These are phyloP conservation scores for Russula foetens DNA, from an alignment of 768 basidiomycete species.

Conservation along the genomic window DNA sequence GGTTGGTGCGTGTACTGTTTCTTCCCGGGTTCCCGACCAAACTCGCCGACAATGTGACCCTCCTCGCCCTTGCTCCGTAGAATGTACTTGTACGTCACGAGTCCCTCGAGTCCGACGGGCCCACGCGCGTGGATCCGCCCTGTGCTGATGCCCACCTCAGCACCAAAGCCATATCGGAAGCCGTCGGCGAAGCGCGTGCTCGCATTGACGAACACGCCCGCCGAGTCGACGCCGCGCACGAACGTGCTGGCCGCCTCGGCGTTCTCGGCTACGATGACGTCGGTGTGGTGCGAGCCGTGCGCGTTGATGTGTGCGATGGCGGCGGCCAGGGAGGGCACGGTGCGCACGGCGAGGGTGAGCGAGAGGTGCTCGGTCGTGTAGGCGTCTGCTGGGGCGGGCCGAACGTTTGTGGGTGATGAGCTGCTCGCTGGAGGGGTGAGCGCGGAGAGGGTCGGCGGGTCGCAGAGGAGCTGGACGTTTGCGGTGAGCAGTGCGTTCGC, in stretches of 20 bases:
- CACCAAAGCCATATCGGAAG: slow-evolving; percentile 93
- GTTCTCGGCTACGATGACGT: slow-evolving; percentile 83
- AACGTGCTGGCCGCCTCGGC: slow-evolving; percentile 58
- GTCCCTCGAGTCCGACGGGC: slow-evolving; percentile 88
- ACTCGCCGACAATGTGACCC: slow-evolving; percentile 86
- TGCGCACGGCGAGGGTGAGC: slow-evolving; percentile 72
- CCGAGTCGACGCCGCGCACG: slow-evolving; percentile 82
- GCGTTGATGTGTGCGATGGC: slow-evolving; percentile 88
- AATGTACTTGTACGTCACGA: slow-evolving; percentile 96
- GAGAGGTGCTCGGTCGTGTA: slow-evolving; percentile 88
- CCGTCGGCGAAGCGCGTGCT: slow-evolving; percentile 96
- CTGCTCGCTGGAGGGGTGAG: slow-evolving; percentile 32
- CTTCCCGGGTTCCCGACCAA: slow-evolving; percentile 61
- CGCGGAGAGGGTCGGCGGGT: slow-evolving; percentile 50
- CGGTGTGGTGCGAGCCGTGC: slow-evolving; percentile 94
- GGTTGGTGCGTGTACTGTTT: slow-evolving; percentile 62
- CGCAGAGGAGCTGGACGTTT: slow-evolving; percentile 75
- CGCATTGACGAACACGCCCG: slow-evolving; percentile 91
- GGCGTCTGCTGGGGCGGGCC: slow-evolving; percentile 46
- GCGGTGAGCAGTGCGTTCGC: slow-evolving; percentile 61
- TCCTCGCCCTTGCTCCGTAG: slow-evolving; percentile 61
- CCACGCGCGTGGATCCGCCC: slow-evolving; percentile 95
- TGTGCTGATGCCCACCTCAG: slow-evolving; percentile 96
- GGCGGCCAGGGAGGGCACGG: slow-evolving; percentile 57
- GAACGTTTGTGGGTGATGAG: slow-evolving; percentile 21